Base-by-base conservation (phyloP, 202 grass and related monocot genomes). In the Setaria italica region DNA sequence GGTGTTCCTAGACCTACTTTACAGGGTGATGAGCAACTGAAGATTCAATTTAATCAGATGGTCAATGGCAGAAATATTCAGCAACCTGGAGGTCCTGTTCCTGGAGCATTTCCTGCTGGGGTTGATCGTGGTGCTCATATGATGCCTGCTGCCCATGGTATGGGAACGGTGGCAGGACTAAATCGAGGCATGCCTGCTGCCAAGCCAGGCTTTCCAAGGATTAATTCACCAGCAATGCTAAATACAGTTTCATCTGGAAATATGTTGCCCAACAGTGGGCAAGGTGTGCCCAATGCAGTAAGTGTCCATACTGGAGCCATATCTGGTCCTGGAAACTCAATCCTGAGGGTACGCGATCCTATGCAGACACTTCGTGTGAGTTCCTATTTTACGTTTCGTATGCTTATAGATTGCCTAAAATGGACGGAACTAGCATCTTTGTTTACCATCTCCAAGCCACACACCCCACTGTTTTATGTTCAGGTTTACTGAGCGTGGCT, bases 291-390 rank as follows among this genome's bases (percentile, higher is more conserved):
- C 70, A 92, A 64, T 50, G 35, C 82, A 68, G 79, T 84, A 60
- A 90, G 59, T 92, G 88, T 84, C 32, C 80, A 92, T 86, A 59
- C 85, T 62, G 74, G 75, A 84, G 74, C 67, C 65, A 77, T 90
- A 60, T 76, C 93, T 95, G 74, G 82, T 62, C 67, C 80, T 75
- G 94, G 92, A 85, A 94, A 92, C 75, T 62, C 92, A 80, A 85
- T 85, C 7, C 75, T 86, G 60, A 84, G 84, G 78, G 86, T 87
- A 21, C 83, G 67, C 17, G 86, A 98, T 85, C 71, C 90, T 76
- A 70, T 95, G 85, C 93, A 90, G 86, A 84, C 89, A 84, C 84
- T 90, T 83, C 77, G 82, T 82, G 91, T 98, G 84, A 98, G 93
- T 82, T 54, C 33, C 51, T 55, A 41, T 58, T 68, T 53, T 86